A percentile compares a stretch with the other conserved stretches of the same genome.
Conservation (phyloP, 2,329 filamentous ascomycete species). For the Fusarium sp. region DNA sequence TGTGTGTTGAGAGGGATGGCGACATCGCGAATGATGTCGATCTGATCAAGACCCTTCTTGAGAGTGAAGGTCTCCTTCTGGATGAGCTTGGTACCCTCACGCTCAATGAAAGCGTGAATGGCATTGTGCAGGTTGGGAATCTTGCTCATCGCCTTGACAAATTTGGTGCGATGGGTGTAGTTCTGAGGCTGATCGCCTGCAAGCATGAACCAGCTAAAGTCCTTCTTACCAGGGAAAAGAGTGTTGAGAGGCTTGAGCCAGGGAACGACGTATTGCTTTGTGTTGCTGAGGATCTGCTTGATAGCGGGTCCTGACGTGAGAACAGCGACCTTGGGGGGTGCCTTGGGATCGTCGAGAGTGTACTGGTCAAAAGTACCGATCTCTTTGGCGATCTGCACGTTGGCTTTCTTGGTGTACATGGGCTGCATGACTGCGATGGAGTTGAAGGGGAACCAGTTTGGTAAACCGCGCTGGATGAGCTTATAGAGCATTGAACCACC, state of each 20-base stretch:
- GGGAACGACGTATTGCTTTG: constrained; percentile 46
- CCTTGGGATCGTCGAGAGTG: constrained; percentile 48
- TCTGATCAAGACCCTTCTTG: constrained; percentile 49
- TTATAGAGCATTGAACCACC: constrained; percentile 57
- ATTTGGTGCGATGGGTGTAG: constrained; percentile 43
- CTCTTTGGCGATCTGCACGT: constrained; percentile 51
- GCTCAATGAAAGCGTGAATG: constrained; percentile 46
- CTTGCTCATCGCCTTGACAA: constrained; percentile 47
- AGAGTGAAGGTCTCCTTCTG: constrained; percentile 51
- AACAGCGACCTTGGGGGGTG: constrained; percentile 45
- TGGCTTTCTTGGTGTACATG: constrained; percentile 55
- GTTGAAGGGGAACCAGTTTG: constrained; percentile 55
- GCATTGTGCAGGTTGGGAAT: constrained; percentile 46
- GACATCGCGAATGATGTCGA: constrained; percentile 60
- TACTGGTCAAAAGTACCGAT: constrained; percentile 49
- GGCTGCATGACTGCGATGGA: constrained; percentile 57
- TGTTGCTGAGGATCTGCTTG: constrained; percentile 46
- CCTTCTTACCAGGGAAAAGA: constrained; percentile 50
- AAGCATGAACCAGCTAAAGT: constrained; percentile 52
- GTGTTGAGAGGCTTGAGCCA: constrained; percentile 47
- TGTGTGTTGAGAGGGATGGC: constrained; percentile 67
- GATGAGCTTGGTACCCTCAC: constrained; percentile 52
- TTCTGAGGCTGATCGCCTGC: constrained; percentile 48
- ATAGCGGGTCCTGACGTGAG: constrained; percentile 41
- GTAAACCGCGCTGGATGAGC: constrained; percentile 56